A percentile compares a stretch with the other conserved stretches of the same genome.
Conservation (phyloP, 2,329 filamentous ascomycete genomes). For the Hawksworthiomyces lignivorus region DNA sequence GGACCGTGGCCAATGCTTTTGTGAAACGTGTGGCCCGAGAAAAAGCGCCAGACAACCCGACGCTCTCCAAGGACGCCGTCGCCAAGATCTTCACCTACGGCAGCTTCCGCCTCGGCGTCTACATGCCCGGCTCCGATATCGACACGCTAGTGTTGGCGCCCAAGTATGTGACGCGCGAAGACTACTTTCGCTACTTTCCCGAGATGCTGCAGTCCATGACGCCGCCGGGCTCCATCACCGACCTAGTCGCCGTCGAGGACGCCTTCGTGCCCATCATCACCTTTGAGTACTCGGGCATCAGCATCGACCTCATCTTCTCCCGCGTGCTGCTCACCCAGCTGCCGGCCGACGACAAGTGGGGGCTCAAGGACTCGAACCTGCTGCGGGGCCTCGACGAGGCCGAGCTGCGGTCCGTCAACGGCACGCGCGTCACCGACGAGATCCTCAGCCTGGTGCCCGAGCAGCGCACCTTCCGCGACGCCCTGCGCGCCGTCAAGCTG, state of each 20-base stretch:
- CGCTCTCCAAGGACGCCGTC: conserved; percentile 73
- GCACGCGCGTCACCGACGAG: conserved; percentile 88
- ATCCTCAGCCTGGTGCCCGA: conserved; percentile 86
- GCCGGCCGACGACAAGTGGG: conserved; percentile 57
- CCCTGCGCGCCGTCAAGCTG: conserved; percentile 85
- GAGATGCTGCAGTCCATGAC: conserved; percentile 68
- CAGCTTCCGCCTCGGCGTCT: conserved; percentile 90
- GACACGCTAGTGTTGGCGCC: conserved; percentile 91
- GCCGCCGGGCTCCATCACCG: conserved; percentile 69
- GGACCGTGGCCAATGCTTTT: conserved; percentile 77
- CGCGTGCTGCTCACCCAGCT: conserved; percentile 66
- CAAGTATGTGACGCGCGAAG: conserved; percentile 77
- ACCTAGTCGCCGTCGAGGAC: conserved; percentile 77
- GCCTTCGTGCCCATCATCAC: conserved; percentile 97
- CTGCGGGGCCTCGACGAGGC: conserved; percentile 79
- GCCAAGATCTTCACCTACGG: conserved; percentile 95
- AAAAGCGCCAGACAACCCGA: conserved; percentile 64
- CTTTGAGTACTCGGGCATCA: conserved; percentile 82
- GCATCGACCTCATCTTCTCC: conserved; percentile 89
- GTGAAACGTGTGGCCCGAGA: conserved; percentile 71
- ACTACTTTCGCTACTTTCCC: conserved; percentile 92
- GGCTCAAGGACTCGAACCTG: conserved; percentile 74
- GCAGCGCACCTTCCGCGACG: conserved; percentile 79
- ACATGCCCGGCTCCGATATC: conserved; percentile 93
- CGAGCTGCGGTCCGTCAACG: conserved; percentile 84